phyloP scores from a whole-genome alignment of 2,329 filamentous ascomycete species.

The Aspergillus persii region DNA sequence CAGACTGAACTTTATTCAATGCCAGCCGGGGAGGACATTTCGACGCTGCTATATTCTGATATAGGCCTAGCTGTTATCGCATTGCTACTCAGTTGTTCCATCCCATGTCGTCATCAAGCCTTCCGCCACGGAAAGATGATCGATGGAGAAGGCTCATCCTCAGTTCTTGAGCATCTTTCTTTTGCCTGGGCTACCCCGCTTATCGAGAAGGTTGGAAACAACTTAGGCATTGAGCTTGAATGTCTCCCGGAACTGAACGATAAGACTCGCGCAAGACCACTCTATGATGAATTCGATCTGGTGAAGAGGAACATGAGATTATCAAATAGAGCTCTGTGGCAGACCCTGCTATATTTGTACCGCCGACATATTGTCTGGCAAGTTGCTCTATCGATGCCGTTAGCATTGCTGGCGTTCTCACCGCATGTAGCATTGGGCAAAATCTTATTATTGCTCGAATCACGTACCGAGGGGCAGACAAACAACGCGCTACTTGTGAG shows the following conservation, averaged over 20 bases:
- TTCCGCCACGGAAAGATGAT: background rate
- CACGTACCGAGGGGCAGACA: conserved; percentile 43
- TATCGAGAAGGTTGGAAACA: background rate
- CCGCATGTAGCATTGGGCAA: conserved; percentile 68
- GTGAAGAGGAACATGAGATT: background rate
- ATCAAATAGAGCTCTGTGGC: background rate
- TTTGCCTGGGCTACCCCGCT: background rate
- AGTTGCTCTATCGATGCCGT: background rate
- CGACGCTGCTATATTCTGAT: background rate
- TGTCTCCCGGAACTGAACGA: conserved; percentile 1
- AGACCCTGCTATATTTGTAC: background rate
- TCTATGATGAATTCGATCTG: background rate
- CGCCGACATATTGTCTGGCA: background rate
- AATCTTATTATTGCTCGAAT: conserved; percentile 65
- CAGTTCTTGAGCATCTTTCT: background rate
- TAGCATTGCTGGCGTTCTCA: conserved; percentile 55
- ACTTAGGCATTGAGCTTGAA: background rate
- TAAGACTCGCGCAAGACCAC: background rate
- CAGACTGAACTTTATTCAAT: background rate
- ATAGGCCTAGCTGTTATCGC: background rate
- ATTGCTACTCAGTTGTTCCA: background rate
- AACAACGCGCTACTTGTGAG: conserved; percentile 59
- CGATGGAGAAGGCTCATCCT: conserved; percentile 1
- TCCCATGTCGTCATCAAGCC: background rate
- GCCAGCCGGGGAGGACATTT: background rate